Conservation (phyloP, 768 basidiomycete genomes). For the Dentipellis sp. region DNA sequence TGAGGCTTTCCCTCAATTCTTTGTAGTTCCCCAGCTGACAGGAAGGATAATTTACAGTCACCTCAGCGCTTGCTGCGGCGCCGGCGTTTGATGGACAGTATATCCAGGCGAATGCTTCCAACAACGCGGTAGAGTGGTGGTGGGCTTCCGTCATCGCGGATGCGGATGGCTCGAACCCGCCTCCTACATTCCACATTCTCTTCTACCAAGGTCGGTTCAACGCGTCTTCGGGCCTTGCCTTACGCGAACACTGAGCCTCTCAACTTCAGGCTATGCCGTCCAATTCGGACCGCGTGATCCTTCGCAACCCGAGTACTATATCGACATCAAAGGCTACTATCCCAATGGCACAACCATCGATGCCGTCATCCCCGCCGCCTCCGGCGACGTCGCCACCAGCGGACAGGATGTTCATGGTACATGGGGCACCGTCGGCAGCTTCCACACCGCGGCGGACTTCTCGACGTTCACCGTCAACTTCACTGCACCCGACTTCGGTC, state of each 20-base stretch:
- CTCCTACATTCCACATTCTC: conserved; percentile 14
- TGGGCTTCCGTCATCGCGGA: conserved; percentile 14
- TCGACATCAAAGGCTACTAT: conserved; percentile 15
- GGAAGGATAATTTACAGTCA: too few relatives aligned
- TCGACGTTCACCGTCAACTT: conserved; percentile 12
- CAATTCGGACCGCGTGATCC: not conserved
- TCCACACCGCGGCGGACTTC: conserved; percentile 13
- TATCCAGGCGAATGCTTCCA: conserved; percentile 11
- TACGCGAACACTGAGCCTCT: not conserved
- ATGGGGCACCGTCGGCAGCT: conserved; percentile 13
- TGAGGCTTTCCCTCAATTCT: too few relatives aligned
- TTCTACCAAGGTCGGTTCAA: conserved; percentile 17
- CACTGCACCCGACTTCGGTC: conserved; percentile 6
- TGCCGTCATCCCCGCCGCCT: conserved; percentile 10
- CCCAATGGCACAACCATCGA: conserved; percentile 14
- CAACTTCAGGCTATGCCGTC: conserved; percentile 4
- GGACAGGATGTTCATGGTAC: conserved; percentile 12
- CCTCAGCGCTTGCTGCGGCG: too few relatives aligned
- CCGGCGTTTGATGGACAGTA: conserved; percentile 17
- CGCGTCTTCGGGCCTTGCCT: not conserved
- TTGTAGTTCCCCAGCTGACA: too few relatives aligned
- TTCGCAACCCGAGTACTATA: conserved; percentile 8
- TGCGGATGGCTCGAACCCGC: conserved; percentile 5
- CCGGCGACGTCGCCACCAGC: conserved; percentile 9
- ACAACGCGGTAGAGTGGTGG: conserved; percentile 18